phyloP scores from a whole-genome alignment of 1,284 basidiomycete genomes.

The Entoloma clypeatum region DNA sequence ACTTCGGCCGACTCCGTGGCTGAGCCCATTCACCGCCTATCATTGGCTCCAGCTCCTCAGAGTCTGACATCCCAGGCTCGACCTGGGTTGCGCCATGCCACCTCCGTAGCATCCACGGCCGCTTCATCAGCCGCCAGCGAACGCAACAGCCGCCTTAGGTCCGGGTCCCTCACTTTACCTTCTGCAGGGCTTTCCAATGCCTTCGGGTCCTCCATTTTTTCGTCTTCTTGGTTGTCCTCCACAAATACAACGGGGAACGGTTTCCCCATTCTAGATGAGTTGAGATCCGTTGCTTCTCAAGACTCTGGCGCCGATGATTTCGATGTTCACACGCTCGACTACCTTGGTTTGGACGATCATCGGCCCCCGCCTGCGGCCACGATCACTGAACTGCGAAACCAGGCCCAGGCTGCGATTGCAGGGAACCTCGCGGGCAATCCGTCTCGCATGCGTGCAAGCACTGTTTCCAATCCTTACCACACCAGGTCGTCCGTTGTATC shows the following conservation, averaged over 20 bases:
- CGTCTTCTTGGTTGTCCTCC: constrained; percentile 80
- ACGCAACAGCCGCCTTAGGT: constrained; percentile 79
- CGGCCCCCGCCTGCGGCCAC: constrained; percentile 74
- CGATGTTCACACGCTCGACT: constrained; percentile 91
- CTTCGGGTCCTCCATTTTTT: constrained; percentile 84
- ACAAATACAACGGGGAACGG: constrained; percentile 51
- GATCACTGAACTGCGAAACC: constrained; percentile 79
- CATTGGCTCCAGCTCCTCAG: constrained; percentile 41
- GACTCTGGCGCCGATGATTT: constrained; percentile 82
- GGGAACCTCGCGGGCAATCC: constrained; percentile 70
- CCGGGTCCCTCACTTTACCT: constrained; percentile 83
- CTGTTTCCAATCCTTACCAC: constrained; percentile 82
- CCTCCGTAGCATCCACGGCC: constrained; percentile 60
- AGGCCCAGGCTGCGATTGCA: constrained; percentile 84
- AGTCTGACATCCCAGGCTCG: constrained; percentile 46
- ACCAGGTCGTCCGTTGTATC: constrained; percentile 52
- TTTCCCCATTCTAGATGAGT: constrained; percentile 68
- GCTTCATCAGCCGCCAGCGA: constrained; percentile 57
- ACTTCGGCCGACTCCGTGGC: constrained; percentile 62
- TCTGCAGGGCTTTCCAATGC: constrained; percentile 78
- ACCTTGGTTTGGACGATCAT: constrained; percentile 86
- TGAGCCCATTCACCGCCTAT: constrained; percentile 53
- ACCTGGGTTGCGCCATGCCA: constrained; percentile 74
- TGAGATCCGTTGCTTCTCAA: constrained; percentile 73
- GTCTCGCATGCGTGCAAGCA: constrained; percentile 80